These are phyloP conservation scores for Penicilliopsis zonata DNA, from an alignment of 495 filamentous ascomycete species.

Conservation along the genomic window DNA sequence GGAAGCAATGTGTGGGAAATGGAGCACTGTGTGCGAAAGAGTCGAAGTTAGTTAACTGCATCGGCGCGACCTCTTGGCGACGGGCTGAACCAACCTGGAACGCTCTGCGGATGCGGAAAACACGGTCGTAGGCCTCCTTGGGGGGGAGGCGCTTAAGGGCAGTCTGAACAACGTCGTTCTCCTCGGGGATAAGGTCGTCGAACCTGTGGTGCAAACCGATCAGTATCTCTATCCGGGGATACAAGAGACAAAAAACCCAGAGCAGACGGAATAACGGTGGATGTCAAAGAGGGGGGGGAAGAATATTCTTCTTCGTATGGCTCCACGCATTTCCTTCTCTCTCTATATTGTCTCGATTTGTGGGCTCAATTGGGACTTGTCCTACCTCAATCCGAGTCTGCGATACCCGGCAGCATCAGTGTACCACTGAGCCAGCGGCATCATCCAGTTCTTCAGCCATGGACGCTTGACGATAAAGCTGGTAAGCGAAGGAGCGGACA, in stretches of 20 bases:
- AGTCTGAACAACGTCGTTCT: conserved; percentile 70
- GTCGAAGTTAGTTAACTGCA: conserved; percentile 14
- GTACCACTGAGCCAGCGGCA: conserved; percentile 76
- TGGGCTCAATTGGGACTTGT: too few species aligned
- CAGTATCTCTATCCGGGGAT: conserved; percentile 3
- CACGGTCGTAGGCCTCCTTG: conserved; percentile 89
- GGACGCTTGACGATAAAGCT: conserved; percentile 67
- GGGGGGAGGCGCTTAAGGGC: conserved; percentile 83
- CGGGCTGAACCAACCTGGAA: conserved; percentile 55
- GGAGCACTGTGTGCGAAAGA: conserved; percentile 46
- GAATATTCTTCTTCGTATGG: not conserved
- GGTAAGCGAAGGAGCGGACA: conserved; percentile 63
- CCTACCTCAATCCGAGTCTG: conserved; percentile 80
- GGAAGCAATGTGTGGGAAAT: conserved; percentile 80
- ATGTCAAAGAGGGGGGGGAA: too few species aligned
- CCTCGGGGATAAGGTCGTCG: conserved; percentile 90
- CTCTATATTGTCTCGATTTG: too few species aligned
- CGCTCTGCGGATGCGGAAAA: conserved; percentile 90
- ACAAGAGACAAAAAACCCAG: not conserved
- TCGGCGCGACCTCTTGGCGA: conserved; percentile 1
- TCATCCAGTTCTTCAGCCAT: conserved; percentile 68
- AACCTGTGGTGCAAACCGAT: too few species aligned
- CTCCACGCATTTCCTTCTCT: not conserved
- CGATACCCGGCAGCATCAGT: conserved; percentile 78
- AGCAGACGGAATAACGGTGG: not conserved